Percentiles rank a stretch among this genome's conserved stretches.
phyloP scores from a whole-genome alignment of 2,329 filamentous ascomycete genomes.

The Colletotrichum zoysiae region DNA sequence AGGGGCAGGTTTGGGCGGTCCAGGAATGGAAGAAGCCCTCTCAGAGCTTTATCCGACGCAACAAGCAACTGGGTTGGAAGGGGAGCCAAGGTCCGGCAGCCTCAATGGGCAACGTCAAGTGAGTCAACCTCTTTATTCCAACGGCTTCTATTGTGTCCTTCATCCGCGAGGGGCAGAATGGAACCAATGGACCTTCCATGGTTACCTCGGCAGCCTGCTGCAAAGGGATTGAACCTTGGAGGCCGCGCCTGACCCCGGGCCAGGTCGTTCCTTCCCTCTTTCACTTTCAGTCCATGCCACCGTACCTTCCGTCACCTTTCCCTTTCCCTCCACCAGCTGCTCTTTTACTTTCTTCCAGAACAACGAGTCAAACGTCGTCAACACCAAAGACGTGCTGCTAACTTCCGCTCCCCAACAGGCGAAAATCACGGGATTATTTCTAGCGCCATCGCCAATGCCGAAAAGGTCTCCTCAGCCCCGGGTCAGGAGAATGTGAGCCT shows the following conservation, averaged over 20 bases:
- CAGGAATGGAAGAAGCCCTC: slow-evolving; percentile 70
- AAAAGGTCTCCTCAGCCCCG: slow-evolving; percentile 72
- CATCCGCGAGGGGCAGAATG: background rate
- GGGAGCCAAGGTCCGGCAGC: slow-evolving; percentile 59
- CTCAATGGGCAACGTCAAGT: slow-evolving; percentile 61
- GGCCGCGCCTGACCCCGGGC: background rate
- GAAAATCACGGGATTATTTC: slow-evolving; percentile 86
- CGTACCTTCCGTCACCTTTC: background rate
- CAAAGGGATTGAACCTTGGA: background rate
- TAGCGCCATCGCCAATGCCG: slow-evolving; percentile 89
- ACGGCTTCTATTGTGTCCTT: slow-evolving; percentile 13
- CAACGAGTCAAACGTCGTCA: background rate
- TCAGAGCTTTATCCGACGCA: slow-evolving; percentile 71
- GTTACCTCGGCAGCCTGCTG: background rate
- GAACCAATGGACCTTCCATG: background rate
- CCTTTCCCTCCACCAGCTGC: background rate
- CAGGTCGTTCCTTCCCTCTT: slow-evolving; percentile 6
- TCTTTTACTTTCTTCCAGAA: background rate
- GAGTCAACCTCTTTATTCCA: slow-evolving; percentile 48
- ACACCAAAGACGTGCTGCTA: slow-evolving; percentile 31
- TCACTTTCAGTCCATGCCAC: background rate
- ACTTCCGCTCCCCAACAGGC: slow-evolving; percentile 45
- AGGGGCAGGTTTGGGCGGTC: slow-evolving; percentile 84
- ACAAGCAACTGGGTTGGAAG: slow-evolving; percentile 68
- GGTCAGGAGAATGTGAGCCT: slow-evolving; percentile 85